Evolutionary conservation across 2,329 filamentous ascomycete genomes (phyloP), one percentile per base, ranked within the genome.

Genomic region (Westerdykella aurantiaca): DNA sequence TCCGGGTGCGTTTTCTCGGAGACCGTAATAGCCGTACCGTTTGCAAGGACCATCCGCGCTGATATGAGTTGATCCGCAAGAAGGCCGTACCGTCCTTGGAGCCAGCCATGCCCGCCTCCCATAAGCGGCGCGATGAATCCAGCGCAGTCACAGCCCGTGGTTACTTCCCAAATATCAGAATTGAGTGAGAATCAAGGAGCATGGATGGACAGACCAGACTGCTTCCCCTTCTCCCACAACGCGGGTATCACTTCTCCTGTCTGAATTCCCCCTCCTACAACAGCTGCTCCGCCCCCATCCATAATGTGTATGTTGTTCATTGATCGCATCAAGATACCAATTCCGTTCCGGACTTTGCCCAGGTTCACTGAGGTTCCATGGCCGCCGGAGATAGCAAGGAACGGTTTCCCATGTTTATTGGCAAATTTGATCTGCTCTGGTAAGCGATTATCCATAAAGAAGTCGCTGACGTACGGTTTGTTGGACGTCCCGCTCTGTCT

Each of bases 111-210:
- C 0, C 79, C 79, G 21, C 78, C 79, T 10, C 77, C 77, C 1
- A 82, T 67, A 0, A 74, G 73, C 5, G 81, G 68, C 0, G 76
- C 78, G 1, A 78, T 76, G 12, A 82, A 75, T 2, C 80, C 79
- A 12, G 54, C 52, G 17, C 58, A 62, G 31, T 52, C 57, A 34
- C 55, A 60, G 11, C 43, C 49, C 2, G 46, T 50, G 1, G 50
- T 56, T 34, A 47, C 48, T 23, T 4, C 23, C 2, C 4, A 7
- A 11, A 18, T 16, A n/a, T 21, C 25, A 37, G 34, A 22, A 6
- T 21, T 3, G 33, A 6, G n/a, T 35, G 7, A 35, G 33, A 14
- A 35, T 35, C 7, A 14, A 35, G 33, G 33, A 43, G 37, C 40
- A 23, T 4, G 17, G 23, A 25, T 10, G 14, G n/a, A 38, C 56